These are phyloP conservation scores for Byssothecium circinans DNA, from an alignment of 2,329 filamentous ascomycete genomes.

Conservation along the genomic window DNA sequence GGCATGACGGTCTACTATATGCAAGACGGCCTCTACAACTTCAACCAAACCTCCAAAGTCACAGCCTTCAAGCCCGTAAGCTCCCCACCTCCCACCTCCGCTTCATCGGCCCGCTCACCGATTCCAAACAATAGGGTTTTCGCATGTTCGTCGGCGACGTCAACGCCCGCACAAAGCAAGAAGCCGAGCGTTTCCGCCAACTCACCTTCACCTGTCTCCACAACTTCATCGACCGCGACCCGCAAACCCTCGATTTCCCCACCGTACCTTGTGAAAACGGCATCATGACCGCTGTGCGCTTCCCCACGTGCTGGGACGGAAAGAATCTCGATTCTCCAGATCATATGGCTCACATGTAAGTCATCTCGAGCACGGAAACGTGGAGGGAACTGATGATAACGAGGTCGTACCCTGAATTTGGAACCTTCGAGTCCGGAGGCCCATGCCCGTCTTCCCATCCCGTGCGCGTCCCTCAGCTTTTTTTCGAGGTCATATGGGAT, in stretches of 20 bases:
- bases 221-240: constrained; percentile 32
- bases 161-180: constrained; percentile 23
- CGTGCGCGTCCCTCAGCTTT: constrained; percentile 29
- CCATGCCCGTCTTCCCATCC: constrained; percentile 29
- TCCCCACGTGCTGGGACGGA: constrained; percentile 63
- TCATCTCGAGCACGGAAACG: constrained; percentile 27
- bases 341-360: constrained; percentile 47
- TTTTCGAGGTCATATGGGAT: constrained; percentile 34
- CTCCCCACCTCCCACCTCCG: not conserved
- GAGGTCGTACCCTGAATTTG: constrained; percentile 31
- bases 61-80: constrained; percentile 25
- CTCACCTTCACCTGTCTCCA: constrained; percentile 31
- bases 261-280: constrained; percentile 26
- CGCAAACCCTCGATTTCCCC: constrained; percentile 31
- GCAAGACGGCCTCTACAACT: constrained; percentile 40
- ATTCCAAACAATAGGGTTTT: constrained; percentile 25
- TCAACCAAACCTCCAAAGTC: constrained; percentile 34
- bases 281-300: constrained; percentile 34
- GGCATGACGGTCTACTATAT: constrained; percentile 39
- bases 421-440: constrained; percentile 22
- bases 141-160: constrained; percentile 39
- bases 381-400: constrained; percentile 22
- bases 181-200: constrained; percentile 14
- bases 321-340: constrained; percentile 58
- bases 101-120: constrained; percentile 1